A percentile compares a stretch with the other conserved stretches of the same genome.
These are phyloP conservation scores for Taphrina populina DNA, from an alignment of 1,139 yeast species.

Conservation along the genomic window DNA sequence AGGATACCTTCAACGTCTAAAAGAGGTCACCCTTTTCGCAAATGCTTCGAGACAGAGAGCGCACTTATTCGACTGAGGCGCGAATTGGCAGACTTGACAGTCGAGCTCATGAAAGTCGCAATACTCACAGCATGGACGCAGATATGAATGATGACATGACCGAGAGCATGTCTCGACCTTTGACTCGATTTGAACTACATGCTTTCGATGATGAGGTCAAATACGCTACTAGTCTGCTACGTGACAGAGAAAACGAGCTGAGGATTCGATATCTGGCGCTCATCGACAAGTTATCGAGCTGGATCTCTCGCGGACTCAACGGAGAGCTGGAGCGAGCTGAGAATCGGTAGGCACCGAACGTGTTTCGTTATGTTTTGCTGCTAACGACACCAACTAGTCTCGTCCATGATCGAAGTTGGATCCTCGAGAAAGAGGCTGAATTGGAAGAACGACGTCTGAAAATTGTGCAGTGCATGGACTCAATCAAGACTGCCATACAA, in stretches of 20 bases:
- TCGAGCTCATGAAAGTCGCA: no score
- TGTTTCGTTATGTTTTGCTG: background rate
- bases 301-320: constrained; percentile 4
- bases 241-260: background rate
- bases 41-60: no score
- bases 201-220: constrained; percentile 1
- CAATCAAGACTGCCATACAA: constrained; percentile 6
- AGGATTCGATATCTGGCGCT: constrained; percentile 5
- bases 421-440: background rate
- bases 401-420: constrained; percentile 2
- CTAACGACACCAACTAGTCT: background rate
- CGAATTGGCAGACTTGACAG: no score
- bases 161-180: no score
- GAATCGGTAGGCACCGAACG: background rate
- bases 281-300: background rate
- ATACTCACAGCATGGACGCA: no score
- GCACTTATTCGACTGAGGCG: no score
- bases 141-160: no score
- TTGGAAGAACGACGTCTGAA: constrained; percentile 13
- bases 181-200: background rate
- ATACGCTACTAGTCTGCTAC: background rate
- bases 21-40: no score
- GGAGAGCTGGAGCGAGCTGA: background rate
- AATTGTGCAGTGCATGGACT: constrained; percentile 12
- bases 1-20: no score